These are phyloP conservation scores for Polytrichum formosum DNA, from an alignment of 225 moss, liverwort and hornwort species.

Conservation along the genomic window DNA sequence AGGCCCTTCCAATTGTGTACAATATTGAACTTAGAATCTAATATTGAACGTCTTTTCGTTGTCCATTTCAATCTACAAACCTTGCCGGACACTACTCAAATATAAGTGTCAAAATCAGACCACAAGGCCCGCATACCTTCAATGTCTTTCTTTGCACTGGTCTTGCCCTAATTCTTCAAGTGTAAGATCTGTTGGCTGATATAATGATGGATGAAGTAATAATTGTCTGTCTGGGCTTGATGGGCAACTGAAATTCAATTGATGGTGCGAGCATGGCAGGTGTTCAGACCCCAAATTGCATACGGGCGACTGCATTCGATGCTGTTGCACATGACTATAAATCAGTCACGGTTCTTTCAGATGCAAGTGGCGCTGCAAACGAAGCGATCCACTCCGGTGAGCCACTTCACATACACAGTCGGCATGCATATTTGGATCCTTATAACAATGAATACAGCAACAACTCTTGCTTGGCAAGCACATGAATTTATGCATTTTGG, in stretches of 20 bases:
- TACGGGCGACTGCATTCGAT: constrained; percentile 89
- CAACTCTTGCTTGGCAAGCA: neutral
- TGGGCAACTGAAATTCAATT: neutral
- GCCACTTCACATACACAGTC: neutral
- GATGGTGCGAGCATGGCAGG: constrained; percentile 32
- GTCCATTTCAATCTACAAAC: no score
- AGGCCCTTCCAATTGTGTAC: no score
- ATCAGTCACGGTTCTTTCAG: constrained; percentile 66
- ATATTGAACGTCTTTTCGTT: no score
- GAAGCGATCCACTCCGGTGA: constrained; percentile 78
- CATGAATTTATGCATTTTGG: neutral
- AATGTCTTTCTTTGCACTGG: no score
- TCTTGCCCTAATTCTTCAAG: no score
- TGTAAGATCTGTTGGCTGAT: no score
- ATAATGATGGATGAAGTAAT: no score
- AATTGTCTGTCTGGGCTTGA: neutral
- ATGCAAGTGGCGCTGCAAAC: constrained; percentile 76
- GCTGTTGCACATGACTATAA: constrained; percentile 84
- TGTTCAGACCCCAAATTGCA: constrained; percentile 97
- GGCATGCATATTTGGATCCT: neutral
- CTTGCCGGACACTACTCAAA: no score
- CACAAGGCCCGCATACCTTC: no score
- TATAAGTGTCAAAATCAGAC: no score
- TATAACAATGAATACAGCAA: neutral
- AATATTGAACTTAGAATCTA: no score